A percentile compares a stretch with the other conserved stretches of the same genome.
These are phyloP conservation scores for Lodderomyces theae DNA, from an alignment of 1,139 yeast species.

Conservation along the genomic window DNA sequence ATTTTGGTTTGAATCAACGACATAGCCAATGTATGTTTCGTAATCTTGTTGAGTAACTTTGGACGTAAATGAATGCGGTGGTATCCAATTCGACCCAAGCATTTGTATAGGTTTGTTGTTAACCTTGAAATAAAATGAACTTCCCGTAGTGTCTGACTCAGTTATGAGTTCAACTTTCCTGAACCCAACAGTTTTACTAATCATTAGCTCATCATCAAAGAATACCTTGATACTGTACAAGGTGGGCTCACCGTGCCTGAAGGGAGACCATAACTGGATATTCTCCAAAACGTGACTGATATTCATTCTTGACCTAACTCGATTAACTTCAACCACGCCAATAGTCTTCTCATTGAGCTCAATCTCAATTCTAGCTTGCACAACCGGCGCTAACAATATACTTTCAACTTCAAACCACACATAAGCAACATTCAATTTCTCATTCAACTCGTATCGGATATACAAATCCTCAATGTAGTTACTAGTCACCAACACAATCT, in stretches of 20 bases:
- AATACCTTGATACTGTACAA: conserved; percentile 26
- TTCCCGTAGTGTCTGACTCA: conserved; percentile 31
- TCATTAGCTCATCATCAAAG: conserved; percentile 8
- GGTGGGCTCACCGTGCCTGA: conserved; percentile 34
- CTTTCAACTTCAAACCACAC: conserved; percentile 12
- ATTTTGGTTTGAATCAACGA: conserved; percentile 38
- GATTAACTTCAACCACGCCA: conserved; percentile 1
- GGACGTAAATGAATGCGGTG: conserved; percentile 40
- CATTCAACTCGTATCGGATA: conserved; percentile 20
- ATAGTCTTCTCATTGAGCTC: conserved; percentile 5
- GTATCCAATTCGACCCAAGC: conserved; percentile 50
- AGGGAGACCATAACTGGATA: conserved; percentile 44
- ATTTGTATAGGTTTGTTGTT: conserved; percentile 37
- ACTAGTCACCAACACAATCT: conserved; percentile 23
- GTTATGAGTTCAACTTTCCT: conserved; percentile 39
- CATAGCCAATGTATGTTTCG: conserved; percentile 29
- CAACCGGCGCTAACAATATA: not conserved
- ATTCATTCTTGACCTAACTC: not conserved
- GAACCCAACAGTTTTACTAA: conserved; percentile 28
- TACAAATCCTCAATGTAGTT: conserved; percentile 19
- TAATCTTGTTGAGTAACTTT: conserved; percentile 30
- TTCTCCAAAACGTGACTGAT: conserved; percentile 12
- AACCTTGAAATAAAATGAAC: conserved; percentile 39
- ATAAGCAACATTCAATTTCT: conserved; percentile 7
- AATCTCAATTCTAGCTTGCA: conserved; percentile 8